These are phyloP conservation scores for Volvox reticuliferus DNA, from an alignment of 139 green algal species.

Conservation along the genomic window DNA sequence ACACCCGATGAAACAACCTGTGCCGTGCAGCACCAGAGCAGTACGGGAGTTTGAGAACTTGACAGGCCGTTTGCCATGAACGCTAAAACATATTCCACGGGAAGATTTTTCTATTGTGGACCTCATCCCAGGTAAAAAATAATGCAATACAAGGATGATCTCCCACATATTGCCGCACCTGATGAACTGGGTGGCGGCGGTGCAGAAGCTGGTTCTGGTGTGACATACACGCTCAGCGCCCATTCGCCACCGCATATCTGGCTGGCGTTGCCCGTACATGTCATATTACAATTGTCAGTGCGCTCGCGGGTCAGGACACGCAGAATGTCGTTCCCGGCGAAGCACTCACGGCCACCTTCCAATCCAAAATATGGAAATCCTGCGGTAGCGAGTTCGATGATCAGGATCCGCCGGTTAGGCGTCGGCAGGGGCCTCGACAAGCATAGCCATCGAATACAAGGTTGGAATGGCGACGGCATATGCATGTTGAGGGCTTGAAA, in stretches of 20 bases:
- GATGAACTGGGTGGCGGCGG: too few species aligned
- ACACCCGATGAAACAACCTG: conserved; percentile 2
- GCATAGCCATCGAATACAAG: not conserved
- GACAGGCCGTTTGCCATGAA: too few species aligned
- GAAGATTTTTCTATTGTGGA: too few species aligned
- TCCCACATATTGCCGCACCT: too few species aligned
- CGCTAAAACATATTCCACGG: too few species aligned
- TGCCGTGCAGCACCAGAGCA: too few species aligned
- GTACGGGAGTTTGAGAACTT: too few species aligned
- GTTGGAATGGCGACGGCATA: not conserved
- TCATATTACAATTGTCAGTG: not conserved
- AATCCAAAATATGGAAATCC: not conserved
- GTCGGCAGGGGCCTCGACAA: too few species aligned
- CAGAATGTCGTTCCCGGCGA: not conserved
- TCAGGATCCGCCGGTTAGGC: too few species aligned
- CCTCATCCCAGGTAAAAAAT: too few species aligned
- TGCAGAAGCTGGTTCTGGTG: not conserved
- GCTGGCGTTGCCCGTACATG: not conserved
- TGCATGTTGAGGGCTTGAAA: not conserved
- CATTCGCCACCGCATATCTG: not conserved
- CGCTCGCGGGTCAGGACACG: not conserved
- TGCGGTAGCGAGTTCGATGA: not conserved
- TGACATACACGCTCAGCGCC: not conserved
- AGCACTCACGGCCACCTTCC: not conserved
- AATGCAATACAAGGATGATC: too few species aligned